Conservation (phyloP, 139 green algal genomes). For the Chlamydomonas asymmetrica region DNA sequence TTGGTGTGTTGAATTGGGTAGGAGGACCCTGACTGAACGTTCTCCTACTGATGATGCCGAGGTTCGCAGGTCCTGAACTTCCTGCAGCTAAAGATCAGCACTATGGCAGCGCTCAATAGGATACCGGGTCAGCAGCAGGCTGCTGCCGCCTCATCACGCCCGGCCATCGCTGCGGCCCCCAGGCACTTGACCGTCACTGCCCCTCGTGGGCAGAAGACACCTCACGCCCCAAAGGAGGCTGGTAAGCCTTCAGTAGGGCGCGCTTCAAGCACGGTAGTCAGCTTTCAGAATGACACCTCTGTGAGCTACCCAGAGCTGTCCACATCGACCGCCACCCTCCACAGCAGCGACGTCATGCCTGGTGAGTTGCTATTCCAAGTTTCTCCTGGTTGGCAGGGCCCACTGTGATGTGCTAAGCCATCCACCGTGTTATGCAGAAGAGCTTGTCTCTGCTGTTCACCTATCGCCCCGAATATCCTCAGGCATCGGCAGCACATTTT, state of each 20-base stretch:
- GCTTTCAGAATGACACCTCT: conserved; percentile 3
- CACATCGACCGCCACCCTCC: background rate
- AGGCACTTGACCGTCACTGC: background rate
- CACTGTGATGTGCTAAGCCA: background rate
- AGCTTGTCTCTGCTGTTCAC: background rate
- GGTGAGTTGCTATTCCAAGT: too few species aligned
- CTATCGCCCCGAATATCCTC: background rate
- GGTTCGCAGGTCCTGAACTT: too few species aligned
- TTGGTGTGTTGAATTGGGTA: too few species aligned
- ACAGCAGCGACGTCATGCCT: background rate
- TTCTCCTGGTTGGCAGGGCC: background rate
- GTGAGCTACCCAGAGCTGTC: background rate
- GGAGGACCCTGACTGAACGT: too few species aligned
- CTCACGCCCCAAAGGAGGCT: too few species aligned
- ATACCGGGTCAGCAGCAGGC: background rate
- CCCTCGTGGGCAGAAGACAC: background rate
- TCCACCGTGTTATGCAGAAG: background rate
- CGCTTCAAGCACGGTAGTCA: background rate
- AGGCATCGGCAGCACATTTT: too few species aligned
- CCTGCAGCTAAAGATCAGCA: too few species aligned
- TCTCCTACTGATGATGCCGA: too few species aligned
- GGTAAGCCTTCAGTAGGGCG: background rate
- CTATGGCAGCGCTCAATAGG: background rate
- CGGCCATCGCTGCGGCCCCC: background rate
- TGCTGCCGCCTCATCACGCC: background rate